These are phyloP conservation scores for Suhomyces taliae DNA, from an alignment of 1,139 yeast species.

Conservation along the genomic window DNA sequence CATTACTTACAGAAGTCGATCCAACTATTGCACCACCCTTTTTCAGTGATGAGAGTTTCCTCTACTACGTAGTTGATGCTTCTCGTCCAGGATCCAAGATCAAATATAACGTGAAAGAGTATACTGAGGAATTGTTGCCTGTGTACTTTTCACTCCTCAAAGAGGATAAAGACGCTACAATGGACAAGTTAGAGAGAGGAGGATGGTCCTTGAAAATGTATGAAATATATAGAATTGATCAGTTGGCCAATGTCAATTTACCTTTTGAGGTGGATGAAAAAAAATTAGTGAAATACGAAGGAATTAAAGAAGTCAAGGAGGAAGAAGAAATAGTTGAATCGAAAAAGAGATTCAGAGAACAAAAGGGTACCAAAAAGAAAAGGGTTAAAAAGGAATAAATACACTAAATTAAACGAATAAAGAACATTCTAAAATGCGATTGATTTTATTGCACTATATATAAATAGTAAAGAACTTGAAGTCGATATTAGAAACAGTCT, in stretches of 20 bases:
- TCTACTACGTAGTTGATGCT: constrained; percentile 35
- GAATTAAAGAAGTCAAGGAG: constrained; percentile 1
- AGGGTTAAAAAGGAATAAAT: constrained; percentile 3
- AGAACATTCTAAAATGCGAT: too few species aligned
- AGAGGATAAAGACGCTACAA: constrained; percentile 10
- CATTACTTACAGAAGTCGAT: constrained; percentile 27
- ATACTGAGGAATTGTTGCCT: constrained; percentile 35
- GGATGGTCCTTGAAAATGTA: constrained; percentile 41
- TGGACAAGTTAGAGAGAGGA: constrained; percentile 33
- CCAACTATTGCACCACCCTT: constrained; percentile 40
- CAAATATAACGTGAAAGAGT: constrained; percentile 46
- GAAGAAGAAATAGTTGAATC: constrained; percentile 1
- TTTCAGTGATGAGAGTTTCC: constrained; percentile 50
- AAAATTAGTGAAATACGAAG: constrained; percentile 1
- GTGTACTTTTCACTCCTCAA: constrained; percentile 20
- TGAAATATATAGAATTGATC: constrained; percentile 25
- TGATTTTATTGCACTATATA: too few species aligned
- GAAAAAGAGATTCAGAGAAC: not conserved
- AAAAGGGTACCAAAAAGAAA: constrained; percentile 1
- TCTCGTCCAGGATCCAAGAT: constrained; percentile 32
- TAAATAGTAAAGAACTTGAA: too few species aligned
- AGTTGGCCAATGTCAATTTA: constrained; percentile 25
- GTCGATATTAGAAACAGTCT: too few species aligned
- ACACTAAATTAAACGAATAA: not conserved
- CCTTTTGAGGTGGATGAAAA: constrained; percentile 19